Base-by-base conservation (phyloP, 2,329 filamentous ascomycete species). In the Daldinia eschscholtzii region DNA sequence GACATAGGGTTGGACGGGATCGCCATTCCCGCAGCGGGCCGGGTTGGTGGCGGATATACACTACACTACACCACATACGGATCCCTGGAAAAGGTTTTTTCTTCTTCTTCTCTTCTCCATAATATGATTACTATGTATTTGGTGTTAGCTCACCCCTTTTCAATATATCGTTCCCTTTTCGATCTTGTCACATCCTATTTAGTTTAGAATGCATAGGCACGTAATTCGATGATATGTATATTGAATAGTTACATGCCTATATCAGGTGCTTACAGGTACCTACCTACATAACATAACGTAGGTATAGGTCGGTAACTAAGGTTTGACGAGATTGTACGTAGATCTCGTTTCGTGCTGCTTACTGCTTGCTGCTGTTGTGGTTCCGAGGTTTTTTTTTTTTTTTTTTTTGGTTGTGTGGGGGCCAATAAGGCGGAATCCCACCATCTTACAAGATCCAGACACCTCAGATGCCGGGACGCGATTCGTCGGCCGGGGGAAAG, bases 361-460 rank as follows among this genome's bases (percentile, higher is more conserved):
- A 6, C 33, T 35, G 33, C 33, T 35, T 9, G 7, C 33, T n/a
- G 26, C 52, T 55, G 30, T 6, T 28, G 44, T 15, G 30, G 10
- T 37, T 37, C 30, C 52, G 52, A 55, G n/a, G n/a, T 56, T 57
- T 2, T 23, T 23, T 23, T 23, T 23, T 1, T 23, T 23, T 1
- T 57, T 2, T 23, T 23, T 23, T 23, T 23, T 1, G 1, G 1
- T 1, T 23, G 20, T 23, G 56, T 65, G 57, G 65, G 65, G 65
- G 65, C 57, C 30, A 57, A 58, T 68, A 64, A 61, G 57, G 65
- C 65, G 65, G 65, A 50, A 61, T 61, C 60, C 61, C 55, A 26
- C 61, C 18, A 48, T 57, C 41, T 55, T 56, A 18, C 37, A 60
- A 67, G 56, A 64, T 68, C 52, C 50, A 48, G 52, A 33, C 9